A percentile compares a stretch with the other conserved stretches of the same genome.
These are phyloP conservation scores for Fonsecaea pedrosoi DNA, from an alignment of 2,329 filamentous ascomycete species.

Conservation along the genomic window DNA sequence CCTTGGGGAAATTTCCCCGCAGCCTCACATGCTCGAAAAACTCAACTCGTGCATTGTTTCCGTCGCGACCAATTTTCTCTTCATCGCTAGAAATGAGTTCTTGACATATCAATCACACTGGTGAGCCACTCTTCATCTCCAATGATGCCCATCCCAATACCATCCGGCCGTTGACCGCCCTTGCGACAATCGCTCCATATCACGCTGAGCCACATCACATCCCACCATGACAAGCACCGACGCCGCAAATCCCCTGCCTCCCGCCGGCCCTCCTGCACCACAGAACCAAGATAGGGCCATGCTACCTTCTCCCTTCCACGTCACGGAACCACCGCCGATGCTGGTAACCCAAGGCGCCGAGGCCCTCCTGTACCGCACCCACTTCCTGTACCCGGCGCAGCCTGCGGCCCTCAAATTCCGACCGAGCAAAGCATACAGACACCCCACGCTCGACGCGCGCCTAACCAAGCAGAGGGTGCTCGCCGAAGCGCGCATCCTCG, in stretches of 20 bases:
- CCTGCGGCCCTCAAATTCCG: conserved; percentile 89
- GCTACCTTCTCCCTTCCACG: conserved; percentile 70
- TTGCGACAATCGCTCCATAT: no score
- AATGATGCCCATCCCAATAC: background rate
- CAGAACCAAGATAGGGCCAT: conserved; percentile 35
- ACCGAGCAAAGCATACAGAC: conserved; percentile 87
- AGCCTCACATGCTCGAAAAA: no score
- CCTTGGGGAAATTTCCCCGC: no score
- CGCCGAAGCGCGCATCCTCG: conserved; percentile 84
- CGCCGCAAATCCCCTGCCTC: background rate
- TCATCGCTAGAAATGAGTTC: no score
- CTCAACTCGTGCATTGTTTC: no score
- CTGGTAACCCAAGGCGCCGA: conserved; percentile 95
- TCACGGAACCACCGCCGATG: conserved; percentile 66
- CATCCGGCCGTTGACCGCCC: background rate
- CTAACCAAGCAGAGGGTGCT: conserved; percentile 86
- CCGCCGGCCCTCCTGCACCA: background rate
- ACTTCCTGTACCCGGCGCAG: conserved; percentile 71
- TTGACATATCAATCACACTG: no score
- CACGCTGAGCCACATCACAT: background rate
- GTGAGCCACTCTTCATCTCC: background rate
- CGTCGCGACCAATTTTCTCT: no score
- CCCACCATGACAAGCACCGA: background rate
- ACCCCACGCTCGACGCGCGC: conserved; percentile 84
- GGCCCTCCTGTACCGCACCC: conserved; percentile 88